A percentile compares a stretch with the other conserved stretches of the same genome.
These are phyloP conservation scores for Aureobasidium sp. DNA, from an alignment of 2,329 filamentous ascomycete genomes.

Conservation along the genomic window DNA sequence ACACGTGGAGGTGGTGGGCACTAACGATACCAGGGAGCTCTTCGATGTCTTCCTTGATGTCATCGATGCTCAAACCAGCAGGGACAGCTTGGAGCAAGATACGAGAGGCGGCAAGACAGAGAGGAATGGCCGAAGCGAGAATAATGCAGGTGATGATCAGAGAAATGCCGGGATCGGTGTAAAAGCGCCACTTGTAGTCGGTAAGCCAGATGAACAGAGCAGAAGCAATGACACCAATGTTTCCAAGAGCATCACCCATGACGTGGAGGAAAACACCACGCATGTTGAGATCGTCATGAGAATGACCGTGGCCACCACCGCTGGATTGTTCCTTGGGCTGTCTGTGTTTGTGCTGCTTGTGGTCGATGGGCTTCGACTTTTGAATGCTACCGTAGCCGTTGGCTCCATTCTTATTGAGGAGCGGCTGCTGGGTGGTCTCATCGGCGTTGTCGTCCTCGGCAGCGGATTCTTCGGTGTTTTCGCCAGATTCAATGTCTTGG, in stretches of 20 bases:
- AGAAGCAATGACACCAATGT: conserved; percentile 75
- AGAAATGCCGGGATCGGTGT: conserved; percentile 86
- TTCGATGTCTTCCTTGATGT: conserved; percentile 88
- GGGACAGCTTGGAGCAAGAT: conserved; percentile 93
- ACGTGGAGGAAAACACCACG: conserved; percentile 61
- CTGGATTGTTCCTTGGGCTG: conserved; percentile 56
- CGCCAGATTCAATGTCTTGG: conserved; percentile 45
- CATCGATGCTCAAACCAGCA: conserved; percentile 74
- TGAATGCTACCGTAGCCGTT: conserved; percentile 20
- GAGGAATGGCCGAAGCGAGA: conserved; percentile 63
- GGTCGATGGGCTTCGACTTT: conserved; percentile 26
- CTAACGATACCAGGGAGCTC: conserved; percentile 74
- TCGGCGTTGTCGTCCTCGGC: conserved; percentile 26
- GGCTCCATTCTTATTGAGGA: conserved; percentile 27
- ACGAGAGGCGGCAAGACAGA: conserved; percentile 71
- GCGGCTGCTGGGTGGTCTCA: conserved; percentile 22
- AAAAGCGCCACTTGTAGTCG: conserved; percentile 69
- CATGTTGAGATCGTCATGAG: conserved; percentile 90
- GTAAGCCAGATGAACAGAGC: conserved; percentile 90
- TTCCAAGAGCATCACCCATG: conserved; percentile 76
- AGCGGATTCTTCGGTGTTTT: conserved; percentile 46
- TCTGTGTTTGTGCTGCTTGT: conserved; percentile 64
- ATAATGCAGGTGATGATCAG: conserved; percentile 82
- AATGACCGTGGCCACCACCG: conserved; percentile 62
- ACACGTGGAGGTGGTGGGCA: conserved; percentile 94